Base-by-base conservation (phyloP, 768 basidiomycete species). In the Tephrocybe sp. region DNA sequence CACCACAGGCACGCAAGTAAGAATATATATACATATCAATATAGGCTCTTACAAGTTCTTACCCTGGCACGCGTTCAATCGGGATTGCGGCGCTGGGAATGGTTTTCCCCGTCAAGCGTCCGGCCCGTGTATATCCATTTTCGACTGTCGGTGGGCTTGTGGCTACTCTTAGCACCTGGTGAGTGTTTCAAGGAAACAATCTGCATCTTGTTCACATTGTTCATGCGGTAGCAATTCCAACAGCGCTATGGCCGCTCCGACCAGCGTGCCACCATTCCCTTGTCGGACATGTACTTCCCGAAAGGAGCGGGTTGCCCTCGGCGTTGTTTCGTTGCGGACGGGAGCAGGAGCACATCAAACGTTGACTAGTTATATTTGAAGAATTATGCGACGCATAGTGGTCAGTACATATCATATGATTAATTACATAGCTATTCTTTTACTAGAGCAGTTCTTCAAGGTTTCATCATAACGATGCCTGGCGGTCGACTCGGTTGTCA, bases 401-500 rank as follows among this genome's bases (percentile, higher is more conserved):
- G 23, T 21, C 33, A 18, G 19, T 1, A 39, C 8, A 31, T 50
- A 54, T 25, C 37, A 34, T 38, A 54, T 27, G 22, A 54, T 46
- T 50, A 42, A 38, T 33, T 8, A 21, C n/a, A n/a, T n/a, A n/a
- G 33, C 34, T 23, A 42, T 31, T 29, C 19, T 16, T 33, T 29
- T n/a, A n/a, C n/a, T n/a, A n/a, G n/a, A 23, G 21, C 6, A 1
- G 23, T 13, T n/a, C 45, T 44, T 13, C 23, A 22, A 18, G 18
- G n/a, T 43, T 21, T 33, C 42, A 25, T 47, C 31, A 64, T 53
- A 62, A 46, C 29, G 60, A 55, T 31, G 63, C 59, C 50, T 63
- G 62, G 33, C 56, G 55, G 38, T 63, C 60, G 8, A 66, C 68
- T 36, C 62, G 62, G 33, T 66, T 58, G 53, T 82, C 78, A n/a